Evolutionary conservation across 805 yeast species (phyloP).

Genomic region (Metschnikowia cubensis): DNA sequence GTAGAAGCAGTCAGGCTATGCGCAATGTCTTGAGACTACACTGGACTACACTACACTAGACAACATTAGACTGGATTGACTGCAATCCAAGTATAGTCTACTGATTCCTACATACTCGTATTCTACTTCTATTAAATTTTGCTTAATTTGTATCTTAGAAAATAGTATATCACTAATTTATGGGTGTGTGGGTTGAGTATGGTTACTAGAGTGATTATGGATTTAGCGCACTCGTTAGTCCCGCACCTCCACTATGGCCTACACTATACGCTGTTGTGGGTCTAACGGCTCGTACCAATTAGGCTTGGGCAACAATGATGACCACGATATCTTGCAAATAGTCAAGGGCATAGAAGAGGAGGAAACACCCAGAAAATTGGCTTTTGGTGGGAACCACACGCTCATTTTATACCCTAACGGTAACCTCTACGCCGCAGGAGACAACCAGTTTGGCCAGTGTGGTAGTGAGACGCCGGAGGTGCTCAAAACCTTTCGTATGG

Average conservation of each 20-base stretch:
- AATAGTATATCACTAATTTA: too few relatives aligned
- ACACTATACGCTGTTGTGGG: slow-evolving; percentile 57
- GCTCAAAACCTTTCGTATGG: slow-evolving; percentile 16
- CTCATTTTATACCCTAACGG: slow-evolving; percentile 54
- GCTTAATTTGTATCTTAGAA: too few relatives aligned
- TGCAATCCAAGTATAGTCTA: too few relatives aligned
- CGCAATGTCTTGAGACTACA: too few relatives aligned
- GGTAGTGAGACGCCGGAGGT: slow-evolving; percentile 20
- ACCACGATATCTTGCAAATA: slow-evolving; percentile 20
- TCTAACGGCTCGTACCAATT: slow-evolving; percentile 81
- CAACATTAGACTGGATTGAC: too few relatives aligned
- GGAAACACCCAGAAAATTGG: slow-evolving; percentile 40
- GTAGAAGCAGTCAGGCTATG: too few relatives aligned
- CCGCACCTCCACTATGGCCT: slow-evolving; percentile 9
- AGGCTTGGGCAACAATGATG: slow-evolving; percentile 56
- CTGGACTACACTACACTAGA: too few relatives aligned
- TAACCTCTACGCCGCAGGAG: slow-evolving; percentile 55
- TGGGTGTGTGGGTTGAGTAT: too few relatives aligned
- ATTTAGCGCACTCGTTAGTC: neutral
- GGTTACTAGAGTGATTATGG: too few relatives aligned
- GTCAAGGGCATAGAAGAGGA: slow-evolving; percentile 19
- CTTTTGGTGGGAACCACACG: slow-evolving; percentile 88
- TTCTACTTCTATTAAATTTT: too few relatives aligned
- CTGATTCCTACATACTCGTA: too few relatives aligned
- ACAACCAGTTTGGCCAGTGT: slow-evolving; percentile 53